A percentile compares a stretch with the other conserved stretches of the same genome.
Evolutionary conservation across 1,139 yeast species (phyloP).

Genomic region (Wickerhamomyces sp.): DNA sequence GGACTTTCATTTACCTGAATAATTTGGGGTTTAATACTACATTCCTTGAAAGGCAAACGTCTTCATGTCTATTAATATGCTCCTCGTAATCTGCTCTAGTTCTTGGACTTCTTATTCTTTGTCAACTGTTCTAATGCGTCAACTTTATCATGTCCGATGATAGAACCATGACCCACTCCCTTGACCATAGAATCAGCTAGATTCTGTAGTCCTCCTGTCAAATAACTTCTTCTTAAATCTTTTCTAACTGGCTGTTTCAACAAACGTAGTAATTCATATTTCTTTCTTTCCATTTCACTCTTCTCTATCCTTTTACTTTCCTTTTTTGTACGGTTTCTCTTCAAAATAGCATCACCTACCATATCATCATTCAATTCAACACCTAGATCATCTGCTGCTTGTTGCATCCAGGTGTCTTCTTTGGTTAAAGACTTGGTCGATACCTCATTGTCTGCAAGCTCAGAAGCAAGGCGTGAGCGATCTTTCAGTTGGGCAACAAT

Average conservation of each 20-base stretch:
- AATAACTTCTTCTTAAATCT: conserved; percentile 66
- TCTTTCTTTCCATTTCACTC: conserved; percentile 43
- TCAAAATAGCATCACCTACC: conserved; percentile 58
- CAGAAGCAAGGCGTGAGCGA: conserved; percentile 64
- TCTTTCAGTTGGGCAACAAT: conserved; percentile 65
- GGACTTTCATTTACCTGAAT: too few species aligned
- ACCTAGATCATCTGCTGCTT: conserved; percentile 94
- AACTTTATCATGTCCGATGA: conserved; percentile 64
- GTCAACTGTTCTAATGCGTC: conserved; percentile 70
- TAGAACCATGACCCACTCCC: conserved; percentile 64
- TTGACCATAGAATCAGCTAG: conserved; percentile 79
- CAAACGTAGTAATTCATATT: conserved; percentile 53
- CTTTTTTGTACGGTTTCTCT: conserved; percentile 58
- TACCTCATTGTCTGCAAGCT: conserved; percentile 68
- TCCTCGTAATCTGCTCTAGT: too few species aligned
- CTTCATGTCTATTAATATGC: too few species aligned
- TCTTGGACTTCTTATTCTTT: conserved; percentile 27
- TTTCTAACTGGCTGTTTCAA: conserved; percentile 60
- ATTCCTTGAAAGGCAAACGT: too few species aligned
- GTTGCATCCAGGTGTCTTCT: conserved; percentile 75
- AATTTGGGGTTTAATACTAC: too few species aligned
- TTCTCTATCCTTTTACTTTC: conserved; percentile 51
- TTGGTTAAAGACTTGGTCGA: conserved; percentile 58
- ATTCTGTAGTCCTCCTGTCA: conserved; percentile 81
- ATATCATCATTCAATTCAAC: conserved; percentile 57